Conservation (phyloP, 2,329 filamentous ascomycete species). For the Colletotrichum cordylinicola region DNA sequence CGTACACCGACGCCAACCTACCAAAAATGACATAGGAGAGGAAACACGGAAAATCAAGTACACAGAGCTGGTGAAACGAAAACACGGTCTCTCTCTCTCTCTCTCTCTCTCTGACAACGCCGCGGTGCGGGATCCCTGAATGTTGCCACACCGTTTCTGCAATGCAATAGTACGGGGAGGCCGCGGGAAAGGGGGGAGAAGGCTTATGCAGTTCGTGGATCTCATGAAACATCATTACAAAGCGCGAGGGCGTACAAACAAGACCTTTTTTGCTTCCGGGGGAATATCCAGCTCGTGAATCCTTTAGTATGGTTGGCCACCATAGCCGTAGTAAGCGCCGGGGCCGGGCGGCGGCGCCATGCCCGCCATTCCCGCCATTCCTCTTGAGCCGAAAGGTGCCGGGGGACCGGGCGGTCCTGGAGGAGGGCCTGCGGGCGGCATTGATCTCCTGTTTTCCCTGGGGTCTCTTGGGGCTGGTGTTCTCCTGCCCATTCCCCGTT, state of each 20-base stretch:
- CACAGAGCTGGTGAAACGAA: not conserved
- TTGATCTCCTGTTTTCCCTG: constrained; percentile 17
- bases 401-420: not conserved
- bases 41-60: not conserved
- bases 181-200: not conserved
- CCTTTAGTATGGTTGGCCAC: not conserved
- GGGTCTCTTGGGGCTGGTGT: constrained; percentile 39
- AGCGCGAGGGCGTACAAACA: not conserved
- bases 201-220: constrained; percentile 16
- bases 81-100: not conserved
- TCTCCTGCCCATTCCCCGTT: constrained; percentile 36
- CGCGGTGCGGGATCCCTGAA: not conserved
- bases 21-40: not conserved
- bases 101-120: not conserved
- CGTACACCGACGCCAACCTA: constrained; percentile 14
- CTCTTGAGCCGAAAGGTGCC: not conserved
- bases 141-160: not conserved
- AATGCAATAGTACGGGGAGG: constrained; percentile 1
- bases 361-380: not conserved
- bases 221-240: constrained; percentile 12
- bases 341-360: constrained; percentile 2
- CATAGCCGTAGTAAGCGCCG: constrained; percentile 8
- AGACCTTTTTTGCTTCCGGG: not conserved
- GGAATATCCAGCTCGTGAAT: not conserved
- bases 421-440: constrained; percentile 10